Percentiles rank a stretch among this genome's conserved stretches.
Evolutionary conservation across 2,329 filamentous ascomycete genomes (phyloP).

Genomic region (Huntiella savannae): DNA sequence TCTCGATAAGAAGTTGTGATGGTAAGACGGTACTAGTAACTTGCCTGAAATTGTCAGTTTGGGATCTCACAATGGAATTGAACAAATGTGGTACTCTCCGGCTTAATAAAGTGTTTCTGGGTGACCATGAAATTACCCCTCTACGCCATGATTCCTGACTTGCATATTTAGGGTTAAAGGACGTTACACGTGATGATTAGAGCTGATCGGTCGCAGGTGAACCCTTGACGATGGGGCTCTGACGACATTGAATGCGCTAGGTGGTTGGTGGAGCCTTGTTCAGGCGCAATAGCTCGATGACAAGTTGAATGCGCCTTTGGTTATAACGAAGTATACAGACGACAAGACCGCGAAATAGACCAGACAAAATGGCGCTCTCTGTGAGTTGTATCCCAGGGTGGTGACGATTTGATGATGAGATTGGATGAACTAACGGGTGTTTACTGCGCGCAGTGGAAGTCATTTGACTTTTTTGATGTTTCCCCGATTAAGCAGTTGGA

Average conservation of each 20-base stretch:
- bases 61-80: too few species aligned
- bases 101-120: too few species aligned
- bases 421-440: not conserved
- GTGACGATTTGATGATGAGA: not conserved
- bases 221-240: not conserved
- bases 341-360: not conserved
- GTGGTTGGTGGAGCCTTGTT: not conserved
- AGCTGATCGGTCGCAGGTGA: not conserved
- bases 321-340: not conserved
- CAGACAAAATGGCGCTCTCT: slow-evolving; percentile 9
- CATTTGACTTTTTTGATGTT: slow-evolving; percentile 98
- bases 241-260: slow-evolving; percentile 1
- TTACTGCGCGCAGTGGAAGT: slow-evolving; percentile 61
- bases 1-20: too few species aligned
- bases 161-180: too few species aligned
- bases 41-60: too few species aligned
- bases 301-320: not conserved
- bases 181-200: too few species aligned
- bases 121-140: too few species aligned
- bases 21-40: too few species aligned
- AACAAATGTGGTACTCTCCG: too few species aligned
- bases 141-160: too few species aligned
- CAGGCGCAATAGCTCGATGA: not conserved
- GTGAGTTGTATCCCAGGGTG: not conserved
- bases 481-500: slow-evolving; percentile 62